Percentiles rank a stretch among this genome's conserved stretches.
These are phyloP conservation scores for Pluteus cervinus DNA, from an alignment of 768 basidiomycete species.

Conservation along the genomic window DNA sequence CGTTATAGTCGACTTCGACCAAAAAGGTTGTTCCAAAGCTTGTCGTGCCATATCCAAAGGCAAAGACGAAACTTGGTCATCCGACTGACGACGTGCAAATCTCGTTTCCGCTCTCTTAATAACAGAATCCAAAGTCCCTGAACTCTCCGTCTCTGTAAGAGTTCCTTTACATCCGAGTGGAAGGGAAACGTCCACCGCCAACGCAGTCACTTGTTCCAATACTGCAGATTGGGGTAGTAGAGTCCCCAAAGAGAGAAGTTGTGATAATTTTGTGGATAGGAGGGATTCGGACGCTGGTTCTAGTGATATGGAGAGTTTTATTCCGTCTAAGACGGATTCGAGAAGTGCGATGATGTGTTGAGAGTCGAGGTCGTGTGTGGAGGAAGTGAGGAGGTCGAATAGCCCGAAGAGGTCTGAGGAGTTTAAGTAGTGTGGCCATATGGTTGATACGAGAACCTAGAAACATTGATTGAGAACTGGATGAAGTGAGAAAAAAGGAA, in stretches of 20 bases:
- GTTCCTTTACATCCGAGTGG: constrained; percentile 30
- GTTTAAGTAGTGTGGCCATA: constrained; percentile 57
- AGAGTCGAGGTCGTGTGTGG: constrained; percentile 6
- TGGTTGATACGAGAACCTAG: constrained; percentile 19
- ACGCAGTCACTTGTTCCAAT: constrained; percentile 45
- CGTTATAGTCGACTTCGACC: constrained; percentile 37
- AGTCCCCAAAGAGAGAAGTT: constrained; percentile 31
- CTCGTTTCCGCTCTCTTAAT: constrained; percentile 19
- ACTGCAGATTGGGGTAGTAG: constrained; percentile 26
- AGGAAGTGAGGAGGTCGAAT: constrained; percentile 30
- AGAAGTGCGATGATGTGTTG: constrained; percentile 18
- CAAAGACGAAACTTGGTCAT: no score
- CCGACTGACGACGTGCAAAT: constrained; percentile 24
- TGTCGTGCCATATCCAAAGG: constrained; percentile 13
- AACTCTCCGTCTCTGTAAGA: constrained; percentile 3
- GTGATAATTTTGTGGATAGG: constrained; percentile 24
- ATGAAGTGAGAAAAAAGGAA: no score
- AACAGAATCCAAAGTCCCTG: constrained; percentile 10
- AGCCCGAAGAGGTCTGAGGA: constrained; percentile 33
- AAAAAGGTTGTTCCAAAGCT: constrained; percentile 35
- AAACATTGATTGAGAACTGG: constrained; percentile 1
- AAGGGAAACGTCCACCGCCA: constrained; percentile 30
- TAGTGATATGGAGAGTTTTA: constrained; percentile 16
- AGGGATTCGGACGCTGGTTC: constrained; percentile 19
- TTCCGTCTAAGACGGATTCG: constrained; percentile 28